Conservation (phyloP, 2,329 filamentous ascomycete genomes). For the Fusarium humuli region DNA sequence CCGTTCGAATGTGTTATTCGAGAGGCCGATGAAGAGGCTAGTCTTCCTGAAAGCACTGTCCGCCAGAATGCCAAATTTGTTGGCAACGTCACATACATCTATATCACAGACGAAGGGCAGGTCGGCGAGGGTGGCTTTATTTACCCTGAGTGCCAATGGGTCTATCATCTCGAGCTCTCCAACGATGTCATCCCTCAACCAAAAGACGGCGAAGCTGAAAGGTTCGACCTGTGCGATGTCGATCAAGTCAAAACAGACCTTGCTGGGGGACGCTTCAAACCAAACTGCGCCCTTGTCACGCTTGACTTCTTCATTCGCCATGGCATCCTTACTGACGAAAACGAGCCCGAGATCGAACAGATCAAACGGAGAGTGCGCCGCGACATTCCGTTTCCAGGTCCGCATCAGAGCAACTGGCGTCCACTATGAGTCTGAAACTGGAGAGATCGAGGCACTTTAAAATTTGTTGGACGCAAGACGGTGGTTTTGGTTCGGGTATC, state of each 20-base stretch:
- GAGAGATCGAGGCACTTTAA: slow-evolving; percentile 8
- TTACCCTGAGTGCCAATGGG: slow-evolving; percentile 91
- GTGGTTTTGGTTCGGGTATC: slow-evolving; percentile 43
- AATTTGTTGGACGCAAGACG: slow-evolving; percentile 22
- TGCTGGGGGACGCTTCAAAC: slow-evolving; percentile 83
- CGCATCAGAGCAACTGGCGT: slow-evolving; percentile 59
- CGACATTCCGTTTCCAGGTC: slow-evolving; percentile 81
- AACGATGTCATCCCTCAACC: slow-evolving; percentile 76
- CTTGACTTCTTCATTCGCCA: slow-evolving; percentile 92
- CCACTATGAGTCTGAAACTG: slow-evolving; percentile 19
- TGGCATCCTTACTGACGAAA: slow-evolving; percentile 80
- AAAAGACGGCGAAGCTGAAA: slow-evolving; percentile 88
- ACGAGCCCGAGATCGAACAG: slow-evolving; percentile 82
- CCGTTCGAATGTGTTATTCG: slow-evolving; percentile 86
- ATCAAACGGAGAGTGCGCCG: slow-evolving; percentile 82
- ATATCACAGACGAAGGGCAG: slow-evolving; percentile 78
- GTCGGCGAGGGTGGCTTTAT: slow-evolving; percentile 85
- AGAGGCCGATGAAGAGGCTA: slow-evolving; percentile 91
- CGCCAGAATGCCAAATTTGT: slow-evolving; percentile 66
- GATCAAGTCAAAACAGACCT: slow-evolving; percentile 80
- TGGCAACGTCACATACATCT: slow-evolving; percentile 86
- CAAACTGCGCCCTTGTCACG: slow-evolving; percentile 87
- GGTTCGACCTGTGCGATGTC: slow-evolving; percentile 81
- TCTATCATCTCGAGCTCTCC: slow-evolving; percentile 88
- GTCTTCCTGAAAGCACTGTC: slow-evolving; percentile 77